Evolutionary conservation across 2,329 filamentous ascomycete genomes (phyloP).

Genomic region (Paramyrothecium roridum): DNA sequence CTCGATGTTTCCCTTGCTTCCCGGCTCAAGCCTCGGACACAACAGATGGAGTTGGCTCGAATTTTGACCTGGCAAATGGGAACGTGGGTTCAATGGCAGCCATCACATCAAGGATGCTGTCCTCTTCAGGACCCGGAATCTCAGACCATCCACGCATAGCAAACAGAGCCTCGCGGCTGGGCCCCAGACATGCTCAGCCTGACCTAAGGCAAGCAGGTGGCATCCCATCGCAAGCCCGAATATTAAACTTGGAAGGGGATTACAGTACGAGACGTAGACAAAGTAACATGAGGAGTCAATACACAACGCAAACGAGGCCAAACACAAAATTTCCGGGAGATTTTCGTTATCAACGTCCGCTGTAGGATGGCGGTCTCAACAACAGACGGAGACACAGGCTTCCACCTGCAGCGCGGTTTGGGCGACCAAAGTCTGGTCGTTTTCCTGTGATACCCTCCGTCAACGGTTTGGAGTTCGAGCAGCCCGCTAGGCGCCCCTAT

Average conservation of each 20-base stretch:
- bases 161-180: too few relatives aligned
- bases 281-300: too few relatives aligned
- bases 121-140: background rate
- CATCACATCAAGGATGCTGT: background rate
- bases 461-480: background rate
- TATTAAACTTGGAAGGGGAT: too few relatives aligned
- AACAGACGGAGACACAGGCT: background rate
- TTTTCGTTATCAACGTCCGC: background rate
- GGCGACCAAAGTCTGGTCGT: background rate
- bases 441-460: background rate
- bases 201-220: too few relatives aligned
- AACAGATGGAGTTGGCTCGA: slow-evolving; percentile 18
- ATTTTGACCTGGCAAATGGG: slow-evolving; percentile 11
- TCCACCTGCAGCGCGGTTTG: background rate
- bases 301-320: too few relatives aligned
- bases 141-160: background rate
- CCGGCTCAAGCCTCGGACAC: slow-evolving; percentile 15
- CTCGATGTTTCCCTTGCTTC: slow-evolving; percentile 26
- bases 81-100: slow-evolving; percentile 2
- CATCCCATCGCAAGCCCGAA: too few relatives aligned
- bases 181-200: too few relatives aligned
- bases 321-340: background rate
- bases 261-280: too few relatives aligned
- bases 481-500: background rate
- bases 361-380: background rate